Conservation (phyloP, 129 eudicot species). For the Dittrichia graveolens region DNA sequence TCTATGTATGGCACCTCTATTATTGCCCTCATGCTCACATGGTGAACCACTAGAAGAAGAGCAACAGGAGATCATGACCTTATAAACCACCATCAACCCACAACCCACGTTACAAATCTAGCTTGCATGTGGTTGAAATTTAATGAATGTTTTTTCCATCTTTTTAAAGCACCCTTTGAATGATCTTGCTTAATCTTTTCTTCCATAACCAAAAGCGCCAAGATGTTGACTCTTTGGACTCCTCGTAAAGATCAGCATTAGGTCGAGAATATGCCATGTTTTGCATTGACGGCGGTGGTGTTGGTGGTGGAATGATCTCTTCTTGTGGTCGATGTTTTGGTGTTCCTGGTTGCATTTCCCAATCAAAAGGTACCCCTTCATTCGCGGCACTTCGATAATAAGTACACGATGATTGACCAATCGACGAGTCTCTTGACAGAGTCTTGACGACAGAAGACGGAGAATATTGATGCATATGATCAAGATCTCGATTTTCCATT, state of each 20-base stretch:
- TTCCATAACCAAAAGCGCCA: conserved; percentile 49
- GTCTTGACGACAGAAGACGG: conserved; percentile 42
- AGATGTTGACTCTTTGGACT: conserved; percentile 28
- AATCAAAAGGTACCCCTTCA: conserved; percentile 76
- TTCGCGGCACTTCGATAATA: conserved; percentile 45
- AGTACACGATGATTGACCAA: conserved; percentile 61
- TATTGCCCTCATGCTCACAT: conserved; percentile 19
- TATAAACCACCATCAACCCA: conserved; percentile 5
- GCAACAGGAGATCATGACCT: conserved; percentile 22
- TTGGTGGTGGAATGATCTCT: conserved; percentile 57
- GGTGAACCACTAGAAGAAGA: conserved; percentile 13
- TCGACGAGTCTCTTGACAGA: conserved; percentile 51
- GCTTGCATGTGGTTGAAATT: neutral
- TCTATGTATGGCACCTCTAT: conserved; percentile 23
- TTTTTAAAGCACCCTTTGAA: conserved; percentile 31
- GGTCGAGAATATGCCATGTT: conserved; percentile 51
- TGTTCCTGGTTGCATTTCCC: conserved; percentile 91
- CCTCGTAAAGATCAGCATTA: conserved; percentile 29
- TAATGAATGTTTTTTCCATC: neutral
- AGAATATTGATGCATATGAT: conserved; percentile 32
- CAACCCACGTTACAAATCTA: neutral
- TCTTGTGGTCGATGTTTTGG: conserved; percentile 55
- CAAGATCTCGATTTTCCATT: conserved; percentile 35
- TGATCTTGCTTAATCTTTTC: conserved; percentile 40
- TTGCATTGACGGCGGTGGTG: conserved; percentile 72